Base-by-base conservation (phyloP, 169 alveolate species). In the Plasmodium malariae region DNA sequence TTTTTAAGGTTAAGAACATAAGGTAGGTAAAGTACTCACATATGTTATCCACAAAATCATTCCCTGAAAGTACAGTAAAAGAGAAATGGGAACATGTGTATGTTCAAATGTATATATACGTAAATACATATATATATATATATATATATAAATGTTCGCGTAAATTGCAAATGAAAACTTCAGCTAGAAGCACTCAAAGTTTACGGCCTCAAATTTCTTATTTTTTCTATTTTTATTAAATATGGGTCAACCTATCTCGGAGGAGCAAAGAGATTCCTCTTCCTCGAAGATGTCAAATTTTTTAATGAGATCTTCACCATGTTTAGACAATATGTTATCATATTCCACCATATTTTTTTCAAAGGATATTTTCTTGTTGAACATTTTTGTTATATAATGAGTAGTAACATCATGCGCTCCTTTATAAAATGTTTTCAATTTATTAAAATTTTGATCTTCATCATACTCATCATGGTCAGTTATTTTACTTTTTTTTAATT, bases 1-100 rank as follows among this genome's bases (percentile, higher is more conserved):
- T n/a, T n/a, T n/a, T 78, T 40, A 78, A 65, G 32, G 89, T 45
- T 45, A 78, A 30, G 55, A 62, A 62, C 89, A 78, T 78, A 19
- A 78, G 32, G 28, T 78, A 78, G 24, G 89, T 65, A 54, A 78
- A 78, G 28, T 37, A 55, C 37, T 78, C 89, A 45, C 89, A 78
- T 78, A 78, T 40, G 24, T 40, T 45, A 63, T 63, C 89, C 51
- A 78, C 17, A 9, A 62, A 17, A 12, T 19, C 40, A 68, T 48
- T n/a, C n/a, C 62, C 89, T 78, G 76, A 49, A 36, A n/a, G 12
- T 14, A 36, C 24, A 36, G 62, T 30, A 62, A 34, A 49, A 55
- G 45, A 49, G 34, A 45, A 57, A 36, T 37, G 43, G 26, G 28
- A 78, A 63, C 60, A 32, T 2, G 12, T 28, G 30, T 36, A 32